Conservation (phyloP, 2,329 filamentous ascomycete species). For the Colletotrichum siamense region DNA sequence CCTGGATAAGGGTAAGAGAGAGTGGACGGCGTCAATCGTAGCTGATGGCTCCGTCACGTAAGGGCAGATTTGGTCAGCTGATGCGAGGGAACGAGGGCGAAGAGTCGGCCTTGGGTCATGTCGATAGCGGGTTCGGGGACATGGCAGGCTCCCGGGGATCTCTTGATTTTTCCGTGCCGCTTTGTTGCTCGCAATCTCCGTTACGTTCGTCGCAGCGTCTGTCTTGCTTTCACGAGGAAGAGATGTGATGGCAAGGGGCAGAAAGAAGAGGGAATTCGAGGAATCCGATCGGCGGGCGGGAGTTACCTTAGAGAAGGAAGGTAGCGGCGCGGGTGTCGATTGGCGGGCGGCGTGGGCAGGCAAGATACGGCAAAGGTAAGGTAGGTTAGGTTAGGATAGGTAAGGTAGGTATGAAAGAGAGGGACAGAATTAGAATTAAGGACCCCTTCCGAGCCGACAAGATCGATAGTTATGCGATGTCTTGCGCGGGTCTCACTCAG, state of each 20-base stretch:
- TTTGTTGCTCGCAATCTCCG: neutral
- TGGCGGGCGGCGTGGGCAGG: neutral
- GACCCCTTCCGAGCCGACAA: neutral
- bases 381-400: no score
- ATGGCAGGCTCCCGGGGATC: conserved; percentile 2
- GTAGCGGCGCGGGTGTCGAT: neutral
- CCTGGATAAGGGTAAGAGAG: neutral
- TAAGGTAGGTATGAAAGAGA: neutral
- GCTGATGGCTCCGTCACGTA: conserved; percentile 1
- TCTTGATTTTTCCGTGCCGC: neutral
- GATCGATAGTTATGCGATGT: neutral
- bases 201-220: conserved; percentile 6
- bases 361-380: neutral
- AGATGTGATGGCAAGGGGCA: neutral
- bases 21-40: neutral
- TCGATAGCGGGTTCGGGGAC: neutral
- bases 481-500: conserved; percentile 14
- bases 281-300: conserved; percentile 11
- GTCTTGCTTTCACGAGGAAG: neutral
- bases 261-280: neutral
- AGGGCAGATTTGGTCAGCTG: neutral
- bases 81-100: neutral
- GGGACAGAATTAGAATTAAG: neutral
- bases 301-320: neutral
- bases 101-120: conserved; percentile 9